phyloP scores from a whole-genome alignment of 768 basidiomycete species.

The Boletus tylopilopsis region DNA sequence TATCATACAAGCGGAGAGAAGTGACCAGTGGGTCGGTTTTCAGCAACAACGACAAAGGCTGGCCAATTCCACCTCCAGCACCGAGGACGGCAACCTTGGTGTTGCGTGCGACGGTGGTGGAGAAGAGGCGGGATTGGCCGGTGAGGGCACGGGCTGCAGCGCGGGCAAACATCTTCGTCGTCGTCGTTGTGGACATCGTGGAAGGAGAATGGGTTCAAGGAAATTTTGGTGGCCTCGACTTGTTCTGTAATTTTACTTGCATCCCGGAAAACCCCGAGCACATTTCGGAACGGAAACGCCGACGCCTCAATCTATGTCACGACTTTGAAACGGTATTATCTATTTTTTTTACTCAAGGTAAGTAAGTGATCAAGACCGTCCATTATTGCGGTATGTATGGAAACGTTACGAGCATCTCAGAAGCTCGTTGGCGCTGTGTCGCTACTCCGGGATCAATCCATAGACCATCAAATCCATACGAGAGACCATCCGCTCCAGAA shows the following conservation, averaged over 20 bases:
- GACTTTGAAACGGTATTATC: background rate
- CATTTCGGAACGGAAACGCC: constrained; percentile 1
- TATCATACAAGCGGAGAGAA: constrained; percentile 59
- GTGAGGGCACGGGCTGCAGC: constrained; percentile 55
- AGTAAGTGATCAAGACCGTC: too few relatives aligned
- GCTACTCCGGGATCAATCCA: background rate
- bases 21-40: constrained; percentile 90
- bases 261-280: constrained; percentile 14
- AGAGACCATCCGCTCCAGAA: background rate
- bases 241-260: constrained; percentile 13
- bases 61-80: constrained; percentile 98
- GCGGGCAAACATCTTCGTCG: constrained; percentile 61
- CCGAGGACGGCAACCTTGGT: constrained; percentile 96
- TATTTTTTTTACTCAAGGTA: too few relatives aligned
- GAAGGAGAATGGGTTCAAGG: constrained; percentile 3
- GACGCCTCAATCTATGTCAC: background rate
- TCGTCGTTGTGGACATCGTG: constrained; percentile 10
- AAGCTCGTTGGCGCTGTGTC: too few relatives aligned
- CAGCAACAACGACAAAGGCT: constrained; percentile 84
- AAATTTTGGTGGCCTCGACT: background rate
- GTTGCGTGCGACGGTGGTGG: constrained; percentile 63
- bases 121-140: constrained; percentile 64
- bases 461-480: background rate
- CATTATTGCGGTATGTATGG: background rate
- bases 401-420: too few relatives aligned